phyloP scores from a whole-genome alignment of 495 filamentous ascomycete species.

The Talaromyces proteolyticus region DNA sequence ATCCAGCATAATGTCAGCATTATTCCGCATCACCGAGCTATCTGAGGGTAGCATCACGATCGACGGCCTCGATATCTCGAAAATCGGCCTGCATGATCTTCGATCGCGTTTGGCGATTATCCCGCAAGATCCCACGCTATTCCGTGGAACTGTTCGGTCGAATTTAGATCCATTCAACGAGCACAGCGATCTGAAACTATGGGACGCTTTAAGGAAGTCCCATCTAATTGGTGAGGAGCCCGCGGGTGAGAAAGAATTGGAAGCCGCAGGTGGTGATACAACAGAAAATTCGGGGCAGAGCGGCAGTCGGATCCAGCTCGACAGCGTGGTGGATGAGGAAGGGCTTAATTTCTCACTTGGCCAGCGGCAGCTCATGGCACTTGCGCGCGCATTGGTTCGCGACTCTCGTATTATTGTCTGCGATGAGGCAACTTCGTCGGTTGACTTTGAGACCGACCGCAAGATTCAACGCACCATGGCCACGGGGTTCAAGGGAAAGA shows the following conservation, averaged over 20 bases:
- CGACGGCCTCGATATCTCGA: constrained; percentile 85
- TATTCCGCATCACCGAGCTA: constrained; percentile 88
- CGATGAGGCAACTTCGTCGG: constrained; percentile 88
- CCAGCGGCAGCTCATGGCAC: constrained; percentile 91
- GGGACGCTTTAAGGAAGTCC: constrained; percentile 77
- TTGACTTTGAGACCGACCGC: constrained; percentile 94
- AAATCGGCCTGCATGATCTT: constrained; percentile 77
- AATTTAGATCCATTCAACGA: constrained; percentile 93
- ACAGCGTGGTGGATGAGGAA: constrained; percentile 84
- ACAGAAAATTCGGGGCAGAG: constrained; percentile 16
- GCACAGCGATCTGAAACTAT: constrained; percentile 81
- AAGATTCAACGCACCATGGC: constrained; percentile 93
- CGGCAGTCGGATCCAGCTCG: constrained; percentile 64
- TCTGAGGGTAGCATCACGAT: constrained; percentile 80
- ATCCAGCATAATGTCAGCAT: constrained; percentile 85
- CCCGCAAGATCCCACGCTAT: constrained; percentile 92
- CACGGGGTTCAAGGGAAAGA: constrained; percentile 80
- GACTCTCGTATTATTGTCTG: constrained; percentile 88
- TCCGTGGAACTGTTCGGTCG: constrained; percentile 81
- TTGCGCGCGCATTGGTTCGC: constrained; percentile 84
- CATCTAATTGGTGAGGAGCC: constrained; percentile 59
- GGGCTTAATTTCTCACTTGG: constrained; percentile 95
- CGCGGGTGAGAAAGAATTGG: constrained; percentile 11
- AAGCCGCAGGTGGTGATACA: constrained; percentile 14
- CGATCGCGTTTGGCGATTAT: constrained; percentile 89